These are phyloP conservation scores for Groenewaldozyma auringiensis DNA, from an alignment of 1,139 yeast species.

Conservation along the genomic window DNA sequence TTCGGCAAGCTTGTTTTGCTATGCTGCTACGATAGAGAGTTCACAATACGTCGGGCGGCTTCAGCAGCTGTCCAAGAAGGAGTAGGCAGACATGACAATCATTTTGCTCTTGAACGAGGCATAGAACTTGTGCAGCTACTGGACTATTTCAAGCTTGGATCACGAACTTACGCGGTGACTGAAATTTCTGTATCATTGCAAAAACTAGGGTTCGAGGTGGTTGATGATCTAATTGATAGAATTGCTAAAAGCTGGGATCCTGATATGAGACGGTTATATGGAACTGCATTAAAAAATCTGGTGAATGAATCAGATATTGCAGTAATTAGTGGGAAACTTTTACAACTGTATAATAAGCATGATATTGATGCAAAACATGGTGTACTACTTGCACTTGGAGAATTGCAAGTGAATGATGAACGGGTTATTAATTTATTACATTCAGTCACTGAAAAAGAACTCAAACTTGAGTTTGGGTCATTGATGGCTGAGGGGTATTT, in stretches of 20 bases:
- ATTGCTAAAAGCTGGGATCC: conserved; percentile 33
- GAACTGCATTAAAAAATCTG: conserved; percentile 19
- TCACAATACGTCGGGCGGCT: conserved; percentile 70
- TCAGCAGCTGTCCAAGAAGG: conserved; percentile 84
- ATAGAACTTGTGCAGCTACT: conserved; percentile 54
- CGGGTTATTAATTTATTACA: conserved; percentile 4
- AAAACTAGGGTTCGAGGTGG: conserved; percentile 28
- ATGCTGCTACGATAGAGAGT: conserved; percentile 63
- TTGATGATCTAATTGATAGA: conserved; percentile 16
- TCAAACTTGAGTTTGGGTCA: conserved; percentile 15
- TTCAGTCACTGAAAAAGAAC: conserved; percentile 14
- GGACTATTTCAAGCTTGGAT: conserved; percentile 41
- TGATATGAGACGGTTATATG: conserved; percentile 35
- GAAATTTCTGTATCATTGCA: conserved; percentile 31
- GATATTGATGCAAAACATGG: conserved; percentile 24
- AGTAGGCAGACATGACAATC: conserved; percentile 60
- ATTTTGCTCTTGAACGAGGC: conserved; percentile 21
- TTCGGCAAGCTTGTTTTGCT: conserved; percentile 39
- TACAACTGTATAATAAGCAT: conserved; percentile 7
- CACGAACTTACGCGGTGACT: conserved; percentile 33
- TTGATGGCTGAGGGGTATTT: conserved; percentile 19
- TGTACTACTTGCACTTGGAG: conserved; percentile 20
- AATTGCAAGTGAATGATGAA: conserved; percentile 7
- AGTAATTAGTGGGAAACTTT: conserved; percentile 3
- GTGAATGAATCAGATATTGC: conserved; percentile 3